Percentiles rank a stretch among this genome's conserved stretches.
phyloP scores from a whole-genome alignment of 495 filamentous ascomycete genomes.

The Penicillium herquei region DNA sequence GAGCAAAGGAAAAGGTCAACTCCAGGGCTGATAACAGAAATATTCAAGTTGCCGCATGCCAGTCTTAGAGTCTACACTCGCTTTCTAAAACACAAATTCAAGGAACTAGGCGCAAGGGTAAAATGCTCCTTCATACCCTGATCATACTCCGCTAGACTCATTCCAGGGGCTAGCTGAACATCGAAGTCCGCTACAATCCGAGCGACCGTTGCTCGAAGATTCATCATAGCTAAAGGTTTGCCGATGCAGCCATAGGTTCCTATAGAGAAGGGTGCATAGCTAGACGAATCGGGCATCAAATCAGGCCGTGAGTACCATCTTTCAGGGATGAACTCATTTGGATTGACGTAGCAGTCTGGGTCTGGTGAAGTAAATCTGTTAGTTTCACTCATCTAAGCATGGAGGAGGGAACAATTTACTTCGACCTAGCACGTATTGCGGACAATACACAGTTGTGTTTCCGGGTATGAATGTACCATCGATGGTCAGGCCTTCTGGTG shows the following conservation, averaged over 20 bases:
- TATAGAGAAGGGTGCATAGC: not conserved
- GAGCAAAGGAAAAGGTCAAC: too few species aligned
- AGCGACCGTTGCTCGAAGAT: not conserved
- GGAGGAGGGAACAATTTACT: not conserved
- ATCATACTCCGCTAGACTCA: not conserved
- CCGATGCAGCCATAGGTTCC: not conserved
- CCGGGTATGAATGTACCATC: conserved; percentile 28
- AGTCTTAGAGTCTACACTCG: too few species aligned
- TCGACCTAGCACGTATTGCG: not conserved
- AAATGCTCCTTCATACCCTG: too few species aligned
- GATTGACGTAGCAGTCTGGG: not conserved
- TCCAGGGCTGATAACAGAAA: too few species aligned
- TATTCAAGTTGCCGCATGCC: too few species aligned
- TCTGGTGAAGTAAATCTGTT: not conserved
- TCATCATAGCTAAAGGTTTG: not conserved
- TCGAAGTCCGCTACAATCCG: not conserved
- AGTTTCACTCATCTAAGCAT: too few species aligned
- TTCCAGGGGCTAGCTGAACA: not conserved
- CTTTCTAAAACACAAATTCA: too few species aligned
- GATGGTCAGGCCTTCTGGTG: conserved; percentile 19
- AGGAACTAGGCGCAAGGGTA: too few species aligned
- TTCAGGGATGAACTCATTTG: not conserved
- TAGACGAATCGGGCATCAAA: not conserved
- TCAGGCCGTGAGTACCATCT: not conserved
- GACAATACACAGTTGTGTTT: not conserved